phyloP scores from a whole-genome alignment of 148 eudicot species.

The Talinum fruticosum region DNA sequence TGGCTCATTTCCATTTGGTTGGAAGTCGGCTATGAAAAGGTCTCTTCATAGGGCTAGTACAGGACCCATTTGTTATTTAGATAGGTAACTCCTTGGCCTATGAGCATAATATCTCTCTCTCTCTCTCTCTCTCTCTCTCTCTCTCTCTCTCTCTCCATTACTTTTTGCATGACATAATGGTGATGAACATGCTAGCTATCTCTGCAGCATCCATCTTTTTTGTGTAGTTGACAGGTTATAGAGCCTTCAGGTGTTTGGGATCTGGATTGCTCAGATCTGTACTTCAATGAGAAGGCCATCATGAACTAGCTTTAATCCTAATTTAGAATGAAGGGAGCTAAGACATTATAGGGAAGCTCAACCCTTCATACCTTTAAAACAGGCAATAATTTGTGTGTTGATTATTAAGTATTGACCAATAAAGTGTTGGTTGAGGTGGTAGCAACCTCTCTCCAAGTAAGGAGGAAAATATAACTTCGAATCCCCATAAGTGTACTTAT shows the following conservation, averaged over 20 bases:
- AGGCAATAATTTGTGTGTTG: too few relatives aligned
- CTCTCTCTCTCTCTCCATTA: too few relatives aligned
- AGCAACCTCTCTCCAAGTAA: too few relatives aligned
- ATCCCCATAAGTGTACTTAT: too few relatives aligned
- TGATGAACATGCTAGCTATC: not conserved
- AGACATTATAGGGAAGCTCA: not conserved
- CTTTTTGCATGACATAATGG: too few relatives aligned
- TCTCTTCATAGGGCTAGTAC: conserved; percentile 60
- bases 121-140: not conserved
- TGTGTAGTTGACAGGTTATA: not conserved
- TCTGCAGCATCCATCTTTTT: not conserved
- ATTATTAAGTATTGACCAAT: too few relatives aligned
- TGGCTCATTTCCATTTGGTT: conserved; percentile 91
- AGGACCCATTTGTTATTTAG: conserved; percentile 55
- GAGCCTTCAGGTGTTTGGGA: not conserved
- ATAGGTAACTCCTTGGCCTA: conserved; percentile 48
- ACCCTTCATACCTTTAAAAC: not conserved
- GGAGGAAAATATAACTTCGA: too few relatives aligned
- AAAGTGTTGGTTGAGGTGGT: too few relatives aligned
- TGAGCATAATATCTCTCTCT: not conserved
- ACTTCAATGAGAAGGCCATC: not conserved
- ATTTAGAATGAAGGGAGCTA: not conserved
- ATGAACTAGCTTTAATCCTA: not conserved
- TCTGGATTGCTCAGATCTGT: not conserved
- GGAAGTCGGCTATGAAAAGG: conserved; percentile 87